Conservation (phyloP, 164 flowering plant genomes). For the Euptelea pleiosperma region DNA sequence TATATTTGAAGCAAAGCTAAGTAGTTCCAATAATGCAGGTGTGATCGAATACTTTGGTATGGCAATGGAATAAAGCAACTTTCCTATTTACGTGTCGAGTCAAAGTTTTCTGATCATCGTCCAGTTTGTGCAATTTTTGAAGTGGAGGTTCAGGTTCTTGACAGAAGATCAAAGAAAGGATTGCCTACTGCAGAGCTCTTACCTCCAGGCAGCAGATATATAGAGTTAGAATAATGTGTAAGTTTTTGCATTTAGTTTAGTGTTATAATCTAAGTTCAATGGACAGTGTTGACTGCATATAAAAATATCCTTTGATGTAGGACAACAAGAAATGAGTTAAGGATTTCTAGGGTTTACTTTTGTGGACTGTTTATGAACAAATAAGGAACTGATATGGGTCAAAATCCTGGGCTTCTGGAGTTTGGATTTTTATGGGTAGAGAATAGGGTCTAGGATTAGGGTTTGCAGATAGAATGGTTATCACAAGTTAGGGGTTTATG, state of each 20-base stretch:
- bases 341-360: too few relatives aligned
- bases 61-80: conserved; percentile 63
- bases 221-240: conserved; percentile 10
- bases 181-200: conserved; percentile 22
- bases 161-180: conserved; percentile 21
- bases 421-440: too few relatives aligned
- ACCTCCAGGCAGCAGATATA: conserved; percentile 17
- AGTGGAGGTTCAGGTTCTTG: conserved; percentile 39
- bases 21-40: conserved; percentile 39
- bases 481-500: too few relatives aligned
- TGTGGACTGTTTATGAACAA: too few relatives aligned
- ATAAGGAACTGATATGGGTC: too few relatives aligned
- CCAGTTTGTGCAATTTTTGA: conserved; percentile 72
- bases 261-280: too few relatives aligned
- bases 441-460: too few relatives aligned
- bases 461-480: too few relatives aligned
- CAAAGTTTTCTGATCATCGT: conserved; percentile 72
- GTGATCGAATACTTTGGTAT: conserved; percentile 81
- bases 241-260: conserved; percentile 1
- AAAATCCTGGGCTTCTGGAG: too few relatives aligned
- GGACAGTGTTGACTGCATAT: too few relatives aligned
- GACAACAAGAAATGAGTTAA: too few relatives aligned
- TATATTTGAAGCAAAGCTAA: not conserved
- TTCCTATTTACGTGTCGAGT: conserved; percentile 55
- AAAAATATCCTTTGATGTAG: too few relatives aligned